Conservation (phyloP, 2,329 filamentous ascomycete genomes). For the Arachnopeziza araneosa region DNA sequence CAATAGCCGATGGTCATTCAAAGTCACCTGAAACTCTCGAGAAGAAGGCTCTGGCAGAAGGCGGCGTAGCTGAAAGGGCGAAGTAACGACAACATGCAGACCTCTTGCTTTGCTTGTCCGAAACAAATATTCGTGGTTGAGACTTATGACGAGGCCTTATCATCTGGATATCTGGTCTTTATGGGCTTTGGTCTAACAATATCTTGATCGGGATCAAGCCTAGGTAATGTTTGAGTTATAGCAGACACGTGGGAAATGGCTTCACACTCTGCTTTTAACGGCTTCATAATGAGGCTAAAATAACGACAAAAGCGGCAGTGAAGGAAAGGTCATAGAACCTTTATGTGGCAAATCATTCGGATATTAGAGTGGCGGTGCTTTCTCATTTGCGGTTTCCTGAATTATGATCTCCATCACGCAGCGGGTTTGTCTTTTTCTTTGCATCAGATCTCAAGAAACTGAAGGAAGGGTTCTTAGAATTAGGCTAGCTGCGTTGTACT, state of each 20-base stretch:
- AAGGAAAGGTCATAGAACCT: not conserved
- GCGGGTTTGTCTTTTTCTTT: constrained; percentile 27
- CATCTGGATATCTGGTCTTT: not conserved
- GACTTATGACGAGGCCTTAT: not conserved
- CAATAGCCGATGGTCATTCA: constrained; percentile 11
- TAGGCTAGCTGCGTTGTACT: constrained; percentile 25
- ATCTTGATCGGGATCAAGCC: constrained; percentile 16
- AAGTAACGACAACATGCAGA: not conserved
- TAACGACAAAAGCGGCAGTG: constrained; percentile 3
- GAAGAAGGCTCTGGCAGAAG: constrained; percentile 8
- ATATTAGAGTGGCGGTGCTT: constrained; percentile 13
- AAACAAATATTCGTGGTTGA: not conserved
- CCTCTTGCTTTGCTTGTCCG: not conserved
- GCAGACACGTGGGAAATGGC: constrained; percentile 6
- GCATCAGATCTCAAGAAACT: constrained; percentile 24
- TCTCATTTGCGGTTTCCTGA: constrained; percentile 20
- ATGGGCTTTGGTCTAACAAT: not conserved
- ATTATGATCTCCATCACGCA: constrained; percentile 29
- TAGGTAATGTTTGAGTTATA: constrained; percentile 15
- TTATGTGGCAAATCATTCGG: constrained; percentile 2
- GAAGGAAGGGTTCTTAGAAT: constrained; percentile 24
- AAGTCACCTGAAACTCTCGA: constrained; percentile 12
- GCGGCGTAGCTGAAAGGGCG: constrained; percentile 10
- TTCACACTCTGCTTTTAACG: constrained; percentile 15
- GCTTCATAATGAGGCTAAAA: constrained; percentile 7